Evolutionary conservation across 2,329 filamentous ascomycete species (phyloP).

Genomic region (Ophiostoma pallidulum): DNA sequence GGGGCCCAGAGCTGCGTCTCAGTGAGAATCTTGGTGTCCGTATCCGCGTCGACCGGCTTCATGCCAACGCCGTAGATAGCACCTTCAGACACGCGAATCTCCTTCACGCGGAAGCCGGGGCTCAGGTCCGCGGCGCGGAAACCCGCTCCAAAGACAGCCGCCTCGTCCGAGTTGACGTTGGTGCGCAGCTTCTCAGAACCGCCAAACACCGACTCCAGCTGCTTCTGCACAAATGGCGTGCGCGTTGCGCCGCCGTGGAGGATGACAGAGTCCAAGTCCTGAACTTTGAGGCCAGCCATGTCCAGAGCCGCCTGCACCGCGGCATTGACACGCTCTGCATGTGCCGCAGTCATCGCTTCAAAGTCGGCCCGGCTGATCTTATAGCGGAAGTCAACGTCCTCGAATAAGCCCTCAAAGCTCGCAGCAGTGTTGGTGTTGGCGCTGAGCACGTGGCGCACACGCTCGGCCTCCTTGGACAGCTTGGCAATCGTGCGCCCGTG

Average conservation of each 20-base stretch:
- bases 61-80: constrained; percentile 65
- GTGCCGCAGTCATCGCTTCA: constrained; percentile 62
- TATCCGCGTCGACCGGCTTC: constrained; percentile 56
- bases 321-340: constrained; percentile 57
- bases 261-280: constrained; percentile 80
- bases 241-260: constrained; percentile 84
- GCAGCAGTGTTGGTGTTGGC: constrained; percentile 76
- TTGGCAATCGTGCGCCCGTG: constrained; percentile 83
- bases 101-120: constrained; percentile 95
- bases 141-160: constrained; percentile 88
- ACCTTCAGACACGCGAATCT: constrained; percentile 76
- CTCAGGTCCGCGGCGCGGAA: constrained; percentile 90
- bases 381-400: constrained; percentile 89
- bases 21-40: constrained; percentile 59
- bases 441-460: constrained; percentile 78
- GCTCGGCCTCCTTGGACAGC: constrained; percentile 87
- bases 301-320: constrained; percentile 68
- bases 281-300: constrained; percentile 60
- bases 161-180: constrained; percentile 95
- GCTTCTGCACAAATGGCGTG: constrained; percentile 88
- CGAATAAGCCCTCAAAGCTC: constrained; percentile 81
- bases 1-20: constrained; percentile 78
- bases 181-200: constrained; percentile 70
- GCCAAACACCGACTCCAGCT: constrained; percentile 67
- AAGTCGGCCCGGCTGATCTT: constrained; percentile 74